Evolutionary conservation across 164 flowering plant species (phyloP).

Genomic region (Euptelea pleiosperma): DNA sequence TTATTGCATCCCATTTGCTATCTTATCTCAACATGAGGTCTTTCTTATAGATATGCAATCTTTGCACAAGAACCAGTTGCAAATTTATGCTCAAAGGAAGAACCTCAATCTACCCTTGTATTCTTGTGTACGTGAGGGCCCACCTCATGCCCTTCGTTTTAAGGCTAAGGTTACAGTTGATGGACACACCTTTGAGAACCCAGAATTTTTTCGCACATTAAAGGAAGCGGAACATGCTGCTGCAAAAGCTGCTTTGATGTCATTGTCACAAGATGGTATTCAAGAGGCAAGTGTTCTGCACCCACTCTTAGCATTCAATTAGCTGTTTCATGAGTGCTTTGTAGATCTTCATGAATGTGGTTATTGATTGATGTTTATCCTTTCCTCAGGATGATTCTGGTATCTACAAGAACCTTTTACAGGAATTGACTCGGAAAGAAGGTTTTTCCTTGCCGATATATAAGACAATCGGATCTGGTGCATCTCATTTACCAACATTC

Average conservation of each 20-base stretch:
- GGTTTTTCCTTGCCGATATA: conserved; percentile 44
- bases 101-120: conserved; percentile 43
- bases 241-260: conserved; percentile 59
- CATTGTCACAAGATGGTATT: conserved; percentile 33
- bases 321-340: conserved; percentile 1
- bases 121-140: conserved; percentile 47
- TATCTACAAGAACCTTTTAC: conserved; percentile 56
- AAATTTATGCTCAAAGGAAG: conserved; percentile 48
- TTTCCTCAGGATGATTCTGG: conserved; percentile 36
- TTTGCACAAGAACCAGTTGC: conserved; percentile 55
- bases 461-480: conserved; percentile 36
- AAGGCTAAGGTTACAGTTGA: conserved; percentile 57
- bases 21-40: not conserved
- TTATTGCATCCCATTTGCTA: not conserved
- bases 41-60: conserved; percentile 27
- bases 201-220: conserved; percentile 40
- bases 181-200: conserved; percentile 51
- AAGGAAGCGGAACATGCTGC: conserved; percentile 79
- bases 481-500: conserved; percentile 31
- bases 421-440: conserved; percentile 50
- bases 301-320: not conserved
- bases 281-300: conserved; percentile 43
- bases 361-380: not conserved
- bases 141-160: conserved; percentile 56
- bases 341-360: not conserved